Base-by-base conservation (phyloP, 345 rosid species). In the Eutrema japonicum region DNA sequence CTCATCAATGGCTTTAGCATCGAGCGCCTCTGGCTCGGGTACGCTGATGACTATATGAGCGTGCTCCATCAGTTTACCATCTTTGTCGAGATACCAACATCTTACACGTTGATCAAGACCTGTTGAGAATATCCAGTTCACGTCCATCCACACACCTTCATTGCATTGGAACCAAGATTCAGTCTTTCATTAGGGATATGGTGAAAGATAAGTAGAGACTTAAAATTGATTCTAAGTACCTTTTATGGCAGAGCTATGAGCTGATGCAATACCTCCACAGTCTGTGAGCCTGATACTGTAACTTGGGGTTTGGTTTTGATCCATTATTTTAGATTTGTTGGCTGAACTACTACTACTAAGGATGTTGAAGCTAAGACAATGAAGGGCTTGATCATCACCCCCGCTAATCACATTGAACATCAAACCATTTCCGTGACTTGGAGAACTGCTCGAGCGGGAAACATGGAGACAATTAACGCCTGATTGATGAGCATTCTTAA, bases 41-140 rank as follows among this genome's bases (percentile, higher is more conserved):
- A 95, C 97, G 50, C 91, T 88, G 8, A 86, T 76, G 55, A 90
- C 76, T 59, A 86, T 48, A 77, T 82, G 85, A 79, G 91, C 71
- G 51, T 84, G 82, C 72, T 87, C 89, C 0, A 37, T 72, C 14
- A 88, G 75, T 81, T 82, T 83, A 64, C 84, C 75, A 13, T 73
- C 66, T 40, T 85, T 83, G 63, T 82, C 76, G 16, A 85, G 71
- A 41, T 51, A 78, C 98, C 97, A 95, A 79, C 93, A 92, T 68
- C 97, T 78, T 58, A 95, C 78, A 6, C 99, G 94, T 81, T 92
- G 98, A 85, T 95, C 99, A 78, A 95, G 98, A 64, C 99, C 97
- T n/a, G 97, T 82, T 3, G 96, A 92, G 69, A 95, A 90, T 45
- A 92, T 86, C 97, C 97, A 92, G n/a, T 59, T 82, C 46, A 82